Conservation (phyloP, 352 stramenopile genomes). For the Pythium sp. region DNA sequence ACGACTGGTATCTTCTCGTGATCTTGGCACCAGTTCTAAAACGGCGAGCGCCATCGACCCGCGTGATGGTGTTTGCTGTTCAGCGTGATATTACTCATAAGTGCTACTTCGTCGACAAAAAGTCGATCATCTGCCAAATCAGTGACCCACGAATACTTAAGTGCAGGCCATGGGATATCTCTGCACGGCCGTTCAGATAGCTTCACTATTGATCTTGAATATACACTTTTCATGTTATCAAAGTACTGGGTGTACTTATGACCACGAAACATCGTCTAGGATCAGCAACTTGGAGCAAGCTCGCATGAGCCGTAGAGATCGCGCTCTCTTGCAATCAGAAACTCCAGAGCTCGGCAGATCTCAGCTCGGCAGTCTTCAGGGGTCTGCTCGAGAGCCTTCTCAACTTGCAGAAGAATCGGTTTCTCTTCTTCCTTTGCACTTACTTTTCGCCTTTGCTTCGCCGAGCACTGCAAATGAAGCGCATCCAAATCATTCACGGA, state of each 20-base stretch:
- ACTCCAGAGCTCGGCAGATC: constrained; percentile 45
- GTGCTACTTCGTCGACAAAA: background rate
- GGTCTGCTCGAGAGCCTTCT: constrained; percentile 42
- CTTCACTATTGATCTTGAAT: background rate
- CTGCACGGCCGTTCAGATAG: background rate
- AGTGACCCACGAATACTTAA: background rate
- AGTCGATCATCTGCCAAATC: background rate
- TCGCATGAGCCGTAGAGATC: background rate
- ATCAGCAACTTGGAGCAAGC: constrained; percentile 5
- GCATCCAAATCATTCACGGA: constrained; percentile 41
- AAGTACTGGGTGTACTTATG: too few species aligned
- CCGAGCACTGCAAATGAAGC: constrained; percentile 18
- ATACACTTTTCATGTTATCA: too few species aligned
- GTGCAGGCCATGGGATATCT: background rate
- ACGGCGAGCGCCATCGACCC: background rate
- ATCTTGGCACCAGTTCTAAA: background rate
- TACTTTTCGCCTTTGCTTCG: background rate
- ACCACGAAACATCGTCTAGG: too few species aligned
- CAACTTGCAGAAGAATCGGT: constrained; percentile 35
- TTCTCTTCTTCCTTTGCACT: constrained; percentile 13
- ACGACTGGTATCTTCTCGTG: constrained; percentile 2
- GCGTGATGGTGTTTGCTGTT: constrained; percentile 3
- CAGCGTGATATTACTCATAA: background rate
- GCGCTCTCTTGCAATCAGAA: constrained; percentile 23
- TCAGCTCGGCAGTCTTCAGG: constrained; percentile 56